Evolutionary conservation across 1,284 basidiomycete species (phyloP), one percentile per base, ranked within the genome.

Genomic region (Pseudozyma thailandica): DNA sequence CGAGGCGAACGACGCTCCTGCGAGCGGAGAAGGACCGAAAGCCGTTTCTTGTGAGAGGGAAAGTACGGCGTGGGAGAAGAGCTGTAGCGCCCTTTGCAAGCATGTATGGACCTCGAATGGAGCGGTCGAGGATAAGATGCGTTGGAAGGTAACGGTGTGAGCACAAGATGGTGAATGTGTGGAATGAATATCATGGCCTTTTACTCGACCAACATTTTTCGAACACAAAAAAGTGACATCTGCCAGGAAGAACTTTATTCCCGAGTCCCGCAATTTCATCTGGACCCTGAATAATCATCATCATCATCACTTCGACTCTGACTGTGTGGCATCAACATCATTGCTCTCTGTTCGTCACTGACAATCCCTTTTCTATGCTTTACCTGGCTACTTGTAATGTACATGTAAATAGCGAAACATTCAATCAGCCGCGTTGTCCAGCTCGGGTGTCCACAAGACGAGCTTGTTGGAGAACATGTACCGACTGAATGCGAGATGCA

Each of bases 401-500:
- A 16, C 33, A 35, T 16, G 6, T n/a, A n/a, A n/a, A n/a, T n/a
- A n/a, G n/a, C n/a, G 6, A 35, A 5, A 35, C 13, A 5, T 35
- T 9, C 5, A 12, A 16, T 35, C 8, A n/a, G 5, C n/a, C 15
- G 8, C 13, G 15, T 35, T 35, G 8, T 35, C 55, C 8, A 59
- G 30, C 23, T 57, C 43, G 16, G 58, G 58, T 6, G 54, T 52
- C 54, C 57, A 64, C 2, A 71, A 52, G 21, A 66, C 51, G 35
- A 72, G 46, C 37, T 12, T 43, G 41, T 74, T 77, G 23, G 52
- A 57, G 44, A 71, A 74, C 77, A 82, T 80, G 61, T 75, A 73
- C 20, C 54, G 54, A 50, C 78, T 80, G 27, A 73, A 71, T 12
- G 68, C 35, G 21, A 82, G 38, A 53, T 80, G 80, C 31, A 81